A percentile compares a stretch with the other conserved stretches of the same genome.
phyloP scores from a whole-genome alignment of 257 asterid genomes.

The Salvia splendens region DNA sequence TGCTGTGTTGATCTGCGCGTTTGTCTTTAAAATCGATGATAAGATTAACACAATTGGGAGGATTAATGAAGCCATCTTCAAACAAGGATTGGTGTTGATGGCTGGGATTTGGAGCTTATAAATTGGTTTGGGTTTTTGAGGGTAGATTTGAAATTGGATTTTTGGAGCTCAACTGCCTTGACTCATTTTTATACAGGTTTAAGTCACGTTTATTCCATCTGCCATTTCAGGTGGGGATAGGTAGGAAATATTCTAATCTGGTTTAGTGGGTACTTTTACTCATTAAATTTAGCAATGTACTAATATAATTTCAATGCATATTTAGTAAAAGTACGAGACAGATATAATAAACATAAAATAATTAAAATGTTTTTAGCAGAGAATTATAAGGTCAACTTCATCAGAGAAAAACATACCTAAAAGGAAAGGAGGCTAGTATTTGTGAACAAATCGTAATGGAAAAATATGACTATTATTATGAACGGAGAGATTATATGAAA shows the following conservation, averaged over 20 bases:
- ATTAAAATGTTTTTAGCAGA: too few relatives aligned
- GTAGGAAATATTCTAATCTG: slow-evolving; percentile 9
- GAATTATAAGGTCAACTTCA: too few relatives aligned
- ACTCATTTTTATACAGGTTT: slow-evolving; percentile 27
- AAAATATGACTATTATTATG: too few relatives aligned
- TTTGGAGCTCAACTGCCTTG: slow-evolving; percentile 72
- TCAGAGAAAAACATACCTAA: too few relatives aligned
- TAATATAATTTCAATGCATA: too few relatives aligned
- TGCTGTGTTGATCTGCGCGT: slow-evolving; percentile 60
- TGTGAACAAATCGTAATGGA: too few relatives aligned
- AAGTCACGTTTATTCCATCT: slow-evolving; percentile 13
- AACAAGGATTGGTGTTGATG: not conserved
- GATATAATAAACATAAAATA: too few relatives aligned
- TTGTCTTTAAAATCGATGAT: slow-evolving; percentile 19
- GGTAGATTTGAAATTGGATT: slow-evolving; percentile 52
- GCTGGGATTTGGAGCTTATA: slow-evolving; percentile 26
- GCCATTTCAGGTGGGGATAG: slow-evolving; percentile 21
- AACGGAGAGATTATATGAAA: too few relatives aligned
- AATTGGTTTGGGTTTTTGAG: not conserved
- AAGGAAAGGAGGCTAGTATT: too few relatives aligned
- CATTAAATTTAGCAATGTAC: not conserved
- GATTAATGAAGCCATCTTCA: slow-evolving; percentile 3
- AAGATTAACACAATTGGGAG: slow-evolving; percentile 15
- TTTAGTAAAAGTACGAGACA: too few relatives aligned
- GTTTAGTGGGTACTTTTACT: not conserved